Percentiles rank a stretch among this genome's conserved stretches.
Evolutionary conservation across 148 eudicot species (phyloP).

Genomic region (Dysphania ambrosioides): DNA sequence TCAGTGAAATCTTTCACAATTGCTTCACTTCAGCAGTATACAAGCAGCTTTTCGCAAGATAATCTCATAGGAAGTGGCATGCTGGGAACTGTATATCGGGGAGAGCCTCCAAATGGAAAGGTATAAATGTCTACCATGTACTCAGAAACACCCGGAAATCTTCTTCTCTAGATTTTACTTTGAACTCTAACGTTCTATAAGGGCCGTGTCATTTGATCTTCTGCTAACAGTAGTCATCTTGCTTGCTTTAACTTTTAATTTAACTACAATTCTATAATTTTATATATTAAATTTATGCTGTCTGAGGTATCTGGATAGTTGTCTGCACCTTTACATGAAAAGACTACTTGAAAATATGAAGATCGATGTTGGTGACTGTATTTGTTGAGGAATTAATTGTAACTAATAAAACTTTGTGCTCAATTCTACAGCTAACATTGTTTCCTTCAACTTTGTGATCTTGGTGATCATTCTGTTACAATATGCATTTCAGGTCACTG

Average conservation of each 20-base stretch:
- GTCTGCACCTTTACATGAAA: not conserved
- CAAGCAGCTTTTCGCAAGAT: slow-evolving; percentile 93
- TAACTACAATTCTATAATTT: not conserved
- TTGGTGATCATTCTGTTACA: not conserved
- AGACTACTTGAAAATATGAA: no score
- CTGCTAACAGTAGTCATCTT: not conserved
- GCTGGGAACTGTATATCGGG: slow-evolving; percentile 87
- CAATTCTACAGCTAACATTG: not conserved
- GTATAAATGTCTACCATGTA: slow-evolving; percentile 33
- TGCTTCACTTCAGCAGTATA: slow-evolving; percentile 90
- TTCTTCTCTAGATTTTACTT: not conserved
- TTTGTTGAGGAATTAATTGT: not conserved
- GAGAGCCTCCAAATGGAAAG: slow-evolving; percentile 76
- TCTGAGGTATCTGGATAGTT: not conserved
- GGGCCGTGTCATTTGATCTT: not conserved
- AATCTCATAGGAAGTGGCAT: slow-evolving; percentile 81
- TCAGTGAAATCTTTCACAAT: slow-evolving; percentile 76
- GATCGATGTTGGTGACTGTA: not conserved
- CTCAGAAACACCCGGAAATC: not conserved
- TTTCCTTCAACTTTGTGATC: not conserved
- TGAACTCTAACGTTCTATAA: not conserved
- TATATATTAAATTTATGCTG: not conserved
- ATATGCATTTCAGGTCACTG: not conserved
- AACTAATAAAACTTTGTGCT: not conserved
- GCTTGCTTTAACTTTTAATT: not conserved